phyloP scores from a whole-genome alignment of 2,329 filamentous ascomycete genomes.

The Aspergillus fumigatus region DNA sequence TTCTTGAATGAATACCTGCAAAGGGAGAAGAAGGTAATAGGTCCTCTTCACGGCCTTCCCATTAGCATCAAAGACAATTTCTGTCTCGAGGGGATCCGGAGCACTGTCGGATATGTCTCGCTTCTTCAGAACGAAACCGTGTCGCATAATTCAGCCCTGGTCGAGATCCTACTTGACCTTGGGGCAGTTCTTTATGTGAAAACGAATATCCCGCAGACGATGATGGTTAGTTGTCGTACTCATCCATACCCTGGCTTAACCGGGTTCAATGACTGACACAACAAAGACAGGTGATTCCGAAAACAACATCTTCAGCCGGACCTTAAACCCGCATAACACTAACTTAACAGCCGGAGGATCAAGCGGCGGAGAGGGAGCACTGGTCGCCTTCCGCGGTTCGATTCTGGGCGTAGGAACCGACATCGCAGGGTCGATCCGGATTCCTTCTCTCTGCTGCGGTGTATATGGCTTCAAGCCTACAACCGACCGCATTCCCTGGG shows the following conservation, averaged over 20 bases:
- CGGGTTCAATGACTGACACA: neutral
- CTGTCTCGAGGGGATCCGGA: conserved; percentile 13
- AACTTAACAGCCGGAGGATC: conserved; percentile 25
- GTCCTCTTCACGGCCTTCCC: conserved; percentile 33
- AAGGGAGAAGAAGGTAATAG: conserved; percentile 24
- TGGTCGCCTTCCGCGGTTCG: conserved; percentile 34
- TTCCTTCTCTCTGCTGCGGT: conserved; percentile 33
- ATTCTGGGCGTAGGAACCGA: conserved; percentile 34
- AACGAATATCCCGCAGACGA: conserved; percentile 30
- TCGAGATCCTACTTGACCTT: conserved; percentile 20
- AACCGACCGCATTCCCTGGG: conserved; percentile 25
- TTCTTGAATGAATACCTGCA: conserved; percentile 33
- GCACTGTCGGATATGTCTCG: conserved; percentile 14
- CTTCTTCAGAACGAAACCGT: conserved; percentile 10
- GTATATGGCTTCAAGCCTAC: conserved; percentile 36
- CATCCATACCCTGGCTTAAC: neutral
- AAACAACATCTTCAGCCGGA: conserved; percentile 27
- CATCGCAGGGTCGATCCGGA: conserved; percentile 34
- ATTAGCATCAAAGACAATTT: conserved; percentile 37
- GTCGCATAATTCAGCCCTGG: conserved; percentile 17
- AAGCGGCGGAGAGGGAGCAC: conserved; percentile 32
- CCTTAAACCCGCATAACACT: conserved; percentile 26
- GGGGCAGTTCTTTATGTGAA: conserved; percentile 32
- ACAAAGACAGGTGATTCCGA: conserved; percentile 23
- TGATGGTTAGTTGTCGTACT: conserved; percentile 23